Evolutionary conservation across 768 basidiomycete genomes (phyloP), one percentile per base, ranked within the genome.

Genomic region (Leccinum pellstonianum): DNA sequence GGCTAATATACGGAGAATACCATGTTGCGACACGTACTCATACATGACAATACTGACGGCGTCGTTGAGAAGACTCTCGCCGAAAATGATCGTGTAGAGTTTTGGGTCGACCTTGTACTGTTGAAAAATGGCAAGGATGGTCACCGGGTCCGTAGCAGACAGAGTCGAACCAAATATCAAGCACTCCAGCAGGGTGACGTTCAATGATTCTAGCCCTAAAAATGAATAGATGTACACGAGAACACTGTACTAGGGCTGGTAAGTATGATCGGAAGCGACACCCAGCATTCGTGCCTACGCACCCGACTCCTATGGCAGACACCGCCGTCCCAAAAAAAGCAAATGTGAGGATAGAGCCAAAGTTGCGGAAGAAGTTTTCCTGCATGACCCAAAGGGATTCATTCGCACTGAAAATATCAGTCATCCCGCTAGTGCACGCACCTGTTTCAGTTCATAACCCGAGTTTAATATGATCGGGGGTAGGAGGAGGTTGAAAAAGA

Each of bases 1-100:
- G 57, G 29, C 46, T 17, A 15, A 29, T n/a, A 4, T 7, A 2
- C 4, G 12, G 35, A 53, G 15, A 52, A 52, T 10, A 53, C 50
- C 43, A 29, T 54, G 25, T 11, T 15, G 19, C 6, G 31, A 3
- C 61, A 90, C 95, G 81, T 73, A 98, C 95, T 99, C 97, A 76
- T 98, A 98, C 91, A 99, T 95, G 75, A 98, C 95, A 79, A 98
- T 98, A 82, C 93, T 94, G 69, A 98, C 97, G 19, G 97, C 97
- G 80, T 99, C 97, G 76, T 99, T 99, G 60, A 99, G 77, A 59
- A 99, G 81, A 75, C 88, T 91, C 75, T 98, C 97, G 27, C 97
- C 97, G 69, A 98, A 99, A 64, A 99, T 99, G 74, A 98, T 84
- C 49, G 88, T 90, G 77, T 98, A 98, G 9, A 99, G 81, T 72